phyloP scores from a whole-genome alignment of 1,139 yeast genomes.

The Magnusiomyces tetraspermus region DNA sequence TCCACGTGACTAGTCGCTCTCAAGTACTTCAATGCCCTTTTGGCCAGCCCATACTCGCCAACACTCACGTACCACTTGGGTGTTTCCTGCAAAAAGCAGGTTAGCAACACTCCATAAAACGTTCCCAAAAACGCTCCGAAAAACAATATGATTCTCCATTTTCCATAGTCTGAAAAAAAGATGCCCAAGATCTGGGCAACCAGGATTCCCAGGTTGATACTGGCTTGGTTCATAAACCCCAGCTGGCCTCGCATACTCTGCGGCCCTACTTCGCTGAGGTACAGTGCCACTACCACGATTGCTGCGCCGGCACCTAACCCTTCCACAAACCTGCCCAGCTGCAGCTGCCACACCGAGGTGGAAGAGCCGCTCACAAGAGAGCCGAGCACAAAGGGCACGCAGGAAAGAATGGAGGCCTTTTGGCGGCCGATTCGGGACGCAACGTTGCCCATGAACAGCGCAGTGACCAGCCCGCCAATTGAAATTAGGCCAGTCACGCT shows the following conservation, averaged over 20 bases:
- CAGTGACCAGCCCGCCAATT: constrained; percentile 78
- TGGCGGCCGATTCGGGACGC: constrained; percentile 64
- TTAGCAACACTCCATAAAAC: constrained; percentile 38
- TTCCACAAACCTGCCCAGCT: constrained; percentile 64
- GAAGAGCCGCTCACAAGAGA: constrained; percentile 53
- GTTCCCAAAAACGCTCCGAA: constrained; percentile 50
- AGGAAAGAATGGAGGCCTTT: constrained; percentile 47
- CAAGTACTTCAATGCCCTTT: constrained; percentile 28
- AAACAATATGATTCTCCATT: constrained; percentile 65
- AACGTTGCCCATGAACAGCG: constrained; percentile 60
- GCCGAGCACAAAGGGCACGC: constrained; percentile 53
- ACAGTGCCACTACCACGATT: constrained; percentile 74
- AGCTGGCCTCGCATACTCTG: constrained; percentile 56
- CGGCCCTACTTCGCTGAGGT: constrained; percentile 75
- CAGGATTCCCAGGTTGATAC: constrained; percentile 75
- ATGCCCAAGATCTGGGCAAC: constrained; percentile 68
- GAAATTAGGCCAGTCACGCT: constrained; percentile 75
- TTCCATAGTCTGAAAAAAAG: constrained; percentile 49
- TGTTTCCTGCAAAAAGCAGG: constrained; percentile 52
- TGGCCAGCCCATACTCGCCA: constrained; percentile 34
- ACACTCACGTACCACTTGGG: constrained; percentile 64
- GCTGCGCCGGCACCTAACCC: constrained; percentile 87
- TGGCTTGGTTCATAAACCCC: constrained; percentile 83
- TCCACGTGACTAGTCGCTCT: constrained; percentile 27
- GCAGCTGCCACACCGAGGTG: constrained; percentile 37